These are phyloP conservation scores for Allomyces macrogynus DNA, from an alignment of 192 early-diverging fungal species.

Conservation along the genomic window DNA sequence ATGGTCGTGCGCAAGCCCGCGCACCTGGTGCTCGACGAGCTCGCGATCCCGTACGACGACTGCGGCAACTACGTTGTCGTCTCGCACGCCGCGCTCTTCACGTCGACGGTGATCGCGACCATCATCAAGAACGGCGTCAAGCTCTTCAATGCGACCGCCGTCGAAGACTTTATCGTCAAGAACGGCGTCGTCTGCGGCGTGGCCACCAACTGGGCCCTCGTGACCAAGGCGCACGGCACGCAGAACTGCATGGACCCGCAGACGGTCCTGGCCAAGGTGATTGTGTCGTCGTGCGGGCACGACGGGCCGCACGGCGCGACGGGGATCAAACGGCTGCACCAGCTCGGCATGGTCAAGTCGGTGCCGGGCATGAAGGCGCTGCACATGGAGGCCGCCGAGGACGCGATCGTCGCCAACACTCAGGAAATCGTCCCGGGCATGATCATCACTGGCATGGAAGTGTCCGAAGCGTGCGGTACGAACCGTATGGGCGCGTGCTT, in stretches of 20 bases:
- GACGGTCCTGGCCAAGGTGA: constrained; percentile 38
- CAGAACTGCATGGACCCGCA: constrained; percentile 55
- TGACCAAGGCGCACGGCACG: constrained; percentile 31
- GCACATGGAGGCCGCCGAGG: constrained; percentile 49
- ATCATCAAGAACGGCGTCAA: constrained; percentile 40
- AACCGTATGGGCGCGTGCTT: constrained; percentile 40
- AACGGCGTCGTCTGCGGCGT: constrained; percentile 36
- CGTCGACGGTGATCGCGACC: constrained; percentile 47
- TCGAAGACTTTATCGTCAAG: constrained; percentile 47
- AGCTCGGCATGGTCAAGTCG: constrained; percentile 30
- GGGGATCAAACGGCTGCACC: constrained; percentile 38
- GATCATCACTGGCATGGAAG: constrained; percentile 51
- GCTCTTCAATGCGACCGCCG: constrained; percentile 54
- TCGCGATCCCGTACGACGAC: constrained; percentile 47
- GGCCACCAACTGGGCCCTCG: constrained; percentile 57
- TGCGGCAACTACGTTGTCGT: constrained; percentile 51
- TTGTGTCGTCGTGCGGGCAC: constrained; percentile 44
- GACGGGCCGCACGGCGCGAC: constrained; percentile 50
- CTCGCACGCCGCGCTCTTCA: constrained; percentile 52
- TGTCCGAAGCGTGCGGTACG: constrained; percentile 43
- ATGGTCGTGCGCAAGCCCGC: constrained; percentile 56
- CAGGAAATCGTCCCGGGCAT: constrained; percentile 47
- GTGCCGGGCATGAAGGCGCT: constrained; percentile 38
- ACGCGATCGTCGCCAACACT: constrained; percentile 39
- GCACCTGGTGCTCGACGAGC: constrained; percentile 36